phyloP scores from a whole-genome alignment of 2,329 filamentous ascomycete species.

The Tolypocladium ophioglossoides region DNA sequence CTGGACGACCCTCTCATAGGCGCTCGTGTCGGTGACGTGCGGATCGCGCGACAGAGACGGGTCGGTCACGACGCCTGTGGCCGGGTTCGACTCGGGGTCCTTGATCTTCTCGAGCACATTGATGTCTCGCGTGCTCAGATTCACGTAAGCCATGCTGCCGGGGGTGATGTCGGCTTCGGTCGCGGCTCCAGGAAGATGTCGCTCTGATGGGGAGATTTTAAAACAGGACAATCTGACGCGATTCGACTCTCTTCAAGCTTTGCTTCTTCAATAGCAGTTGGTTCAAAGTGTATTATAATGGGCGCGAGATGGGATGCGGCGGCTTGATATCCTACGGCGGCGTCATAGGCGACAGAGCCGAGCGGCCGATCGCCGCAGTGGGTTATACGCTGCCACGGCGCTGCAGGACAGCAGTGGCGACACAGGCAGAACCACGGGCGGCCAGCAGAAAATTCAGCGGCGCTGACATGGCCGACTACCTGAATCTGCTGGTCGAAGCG shows the following conservation, averaged over 20 bases:
- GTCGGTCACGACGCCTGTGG: conserved; percentile 43
- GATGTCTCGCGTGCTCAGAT: conserved; percentile 47
- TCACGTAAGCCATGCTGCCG: conserved; percentile 33
- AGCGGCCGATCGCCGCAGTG: not conserved
- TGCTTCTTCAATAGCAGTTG: not conserved
- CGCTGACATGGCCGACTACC: conserved; percentile 1
- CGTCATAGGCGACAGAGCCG: not conserved
- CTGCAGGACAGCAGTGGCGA: not conserved
- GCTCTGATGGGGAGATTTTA: not conserved
- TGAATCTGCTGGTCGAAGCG: conserved; percentile 1
- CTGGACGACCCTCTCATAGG: conserved; percentile 40
- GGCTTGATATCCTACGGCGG: not conserved
- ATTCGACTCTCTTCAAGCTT: not conserved
- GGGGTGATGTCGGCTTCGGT: not conserved
- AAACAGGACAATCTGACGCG: not conserved
- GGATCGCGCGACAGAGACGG: conserved; percentile 45
- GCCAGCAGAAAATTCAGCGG: not conserved
- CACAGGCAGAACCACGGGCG: not conserved
- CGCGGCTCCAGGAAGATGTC: not conserved
- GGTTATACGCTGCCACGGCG: too few relatives aligned
- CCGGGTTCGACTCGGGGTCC: conserved; percentile 53
- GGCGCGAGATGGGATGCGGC: not conserved
- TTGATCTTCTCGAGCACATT: conserved; percentile 56
- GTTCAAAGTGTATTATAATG: not conserved
- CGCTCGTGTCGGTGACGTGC: conserved; percentile 36